phyloP scores from a whole-genome alignment of 371 early-diverging fungal species.

The Mucor indicus region DNA sequence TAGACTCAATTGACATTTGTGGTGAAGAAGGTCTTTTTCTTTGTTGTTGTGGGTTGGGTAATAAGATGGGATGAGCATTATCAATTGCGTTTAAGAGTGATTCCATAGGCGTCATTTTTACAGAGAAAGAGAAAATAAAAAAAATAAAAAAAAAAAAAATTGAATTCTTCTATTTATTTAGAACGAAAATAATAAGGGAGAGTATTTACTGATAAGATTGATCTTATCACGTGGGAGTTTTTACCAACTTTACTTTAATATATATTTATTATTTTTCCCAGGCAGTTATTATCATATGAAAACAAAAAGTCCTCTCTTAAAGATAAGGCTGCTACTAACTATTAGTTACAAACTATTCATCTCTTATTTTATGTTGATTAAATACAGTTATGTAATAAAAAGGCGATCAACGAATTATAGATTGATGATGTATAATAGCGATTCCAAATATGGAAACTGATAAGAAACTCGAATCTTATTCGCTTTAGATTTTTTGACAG shows the following conservation, averaged over 20 bases:
- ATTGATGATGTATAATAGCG: neutral
- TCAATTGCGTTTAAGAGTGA: conserved; percentile 42
- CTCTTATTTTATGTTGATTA: neutral
- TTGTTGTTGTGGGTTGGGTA: conserved; percentile 17
- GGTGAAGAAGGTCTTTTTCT: conserved; percentile 14
- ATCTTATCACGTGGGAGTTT: conserved; percentile 46
- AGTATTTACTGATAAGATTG: conserved; percentile 37
- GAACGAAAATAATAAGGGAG: conserved; percentile 34
- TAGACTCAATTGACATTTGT: conserved; percentile 44
- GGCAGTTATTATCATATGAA: conserved; percentile 5
- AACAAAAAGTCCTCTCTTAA: neutral
- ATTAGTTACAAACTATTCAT: neutral
- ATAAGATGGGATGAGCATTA: conserved; percentile 30
- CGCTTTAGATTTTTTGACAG: conserved; percentile 22
- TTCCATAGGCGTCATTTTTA: conserved; percentile 46
- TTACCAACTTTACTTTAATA: neutral
- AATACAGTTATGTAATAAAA: neutral
- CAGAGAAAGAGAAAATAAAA: conserved; percentile 22
- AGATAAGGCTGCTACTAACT: no score
- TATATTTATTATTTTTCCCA: conserved; percentile 21
- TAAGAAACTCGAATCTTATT: conserved; percentile 25
- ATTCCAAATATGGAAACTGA: conserved; percentile 14
- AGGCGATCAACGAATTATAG: neutral
- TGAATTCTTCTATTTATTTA: conserved; percentile 3
- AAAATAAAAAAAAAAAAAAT: conserved; percentile 4